Evolutionary conservation across 176 grass and related monocot genomes (phyloP), one percentile per base, ranked within the genome.

Genomic region (Phragmites australis): DNA sequence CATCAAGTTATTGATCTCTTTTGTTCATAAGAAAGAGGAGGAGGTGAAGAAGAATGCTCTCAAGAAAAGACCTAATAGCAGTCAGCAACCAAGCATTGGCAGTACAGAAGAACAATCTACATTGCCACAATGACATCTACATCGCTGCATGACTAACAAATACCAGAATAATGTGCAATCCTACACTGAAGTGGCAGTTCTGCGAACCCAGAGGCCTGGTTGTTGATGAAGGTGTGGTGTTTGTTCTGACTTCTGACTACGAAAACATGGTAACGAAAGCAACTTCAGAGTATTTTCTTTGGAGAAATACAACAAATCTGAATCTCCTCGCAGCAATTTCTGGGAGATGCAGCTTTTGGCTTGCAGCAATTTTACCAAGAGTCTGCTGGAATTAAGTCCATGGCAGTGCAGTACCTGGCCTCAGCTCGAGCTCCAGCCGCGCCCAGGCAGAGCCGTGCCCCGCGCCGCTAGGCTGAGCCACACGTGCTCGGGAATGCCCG

Each of bases 1-100:
- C 68, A 93, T 99, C 75, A 99, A 88, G 72, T 83, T 81, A 27
- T 34, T 95, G 47, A 78, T 99, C 21, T 86, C 92, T 70, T 99
- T 99, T 76, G 84, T 93, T 9, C 88, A 93, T 84, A 95, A 84
- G 86, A 99, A 90, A 82, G 96, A 95, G 73, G 92, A 91, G 44
- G 96, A 95, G 31, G 82, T 99, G 74, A 93, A n/a, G n/a, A n/a
- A 91, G 78, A 88, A 77, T 43, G 86, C 74, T 47, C 79, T 95
- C 29, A 95, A 93, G 82, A 84, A 88, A 73, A 99, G 88, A 87
- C 79, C 86, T 49, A 95, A 70, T 52, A 86, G 41, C 19, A 66
- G 49, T 72, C 88, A 86, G 78, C 41, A 82, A 41, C 73, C 83
- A 65, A 82, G 41, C 29, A 77, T 47, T n/a, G 57, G 49, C 51